These are phyloP conservation scores for Blepharisma stoltei DNA, from an alignment of 73 alveolate species.

Conservation along the genomic window DNA sequence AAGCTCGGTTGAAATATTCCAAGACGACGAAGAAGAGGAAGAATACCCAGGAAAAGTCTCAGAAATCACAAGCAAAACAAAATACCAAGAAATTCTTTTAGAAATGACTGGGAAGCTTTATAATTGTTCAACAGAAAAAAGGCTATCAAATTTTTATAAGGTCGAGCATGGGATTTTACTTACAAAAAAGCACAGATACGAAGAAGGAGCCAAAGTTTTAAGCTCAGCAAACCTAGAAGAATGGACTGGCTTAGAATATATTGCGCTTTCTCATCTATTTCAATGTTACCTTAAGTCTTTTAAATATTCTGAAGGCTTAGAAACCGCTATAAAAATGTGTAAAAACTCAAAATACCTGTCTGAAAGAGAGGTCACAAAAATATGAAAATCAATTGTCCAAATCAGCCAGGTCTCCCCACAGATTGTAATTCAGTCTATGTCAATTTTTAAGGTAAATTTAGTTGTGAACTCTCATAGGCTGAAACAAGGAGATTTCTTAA, in stretches of 20 bases:
- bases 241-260: background rate
- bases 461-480: background rate
- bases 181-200: background rate
- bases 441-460: background rate
- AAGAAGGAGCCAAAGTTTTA: conserved; percentile 7
- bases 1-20: too few relatives aligned
- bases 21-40: too few relatives aligned
- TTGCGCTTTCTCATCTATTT: background rate
- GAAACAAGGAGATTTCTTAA: conserved; percentile 11
- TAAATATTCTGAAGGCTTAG: background rate
- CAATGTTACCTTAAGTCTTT: background rate
- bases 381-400: conserved; percentile 2
- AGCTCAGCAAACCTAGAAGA: background rate
- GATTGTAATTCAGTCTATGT: background rate
- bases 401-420: background rate
- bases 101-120: too few relatives aligned
- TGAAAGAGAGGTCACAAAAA: background rate
- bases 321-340: background rate
- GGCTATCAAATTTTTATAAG: background rate
- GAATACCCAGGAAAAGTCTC: too few relatives aligned
- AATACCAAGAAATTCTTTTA: too few relatives aligned
- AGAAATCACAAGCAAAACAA: too few relatives aligned
- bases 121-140: background rate
- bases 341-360: background rate
- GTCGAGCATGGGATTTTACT: conserved; percentile 18